Conservation (phyloP, 1,139 yeast genomes). For the Sugiyamaella paludigena region DNA sequence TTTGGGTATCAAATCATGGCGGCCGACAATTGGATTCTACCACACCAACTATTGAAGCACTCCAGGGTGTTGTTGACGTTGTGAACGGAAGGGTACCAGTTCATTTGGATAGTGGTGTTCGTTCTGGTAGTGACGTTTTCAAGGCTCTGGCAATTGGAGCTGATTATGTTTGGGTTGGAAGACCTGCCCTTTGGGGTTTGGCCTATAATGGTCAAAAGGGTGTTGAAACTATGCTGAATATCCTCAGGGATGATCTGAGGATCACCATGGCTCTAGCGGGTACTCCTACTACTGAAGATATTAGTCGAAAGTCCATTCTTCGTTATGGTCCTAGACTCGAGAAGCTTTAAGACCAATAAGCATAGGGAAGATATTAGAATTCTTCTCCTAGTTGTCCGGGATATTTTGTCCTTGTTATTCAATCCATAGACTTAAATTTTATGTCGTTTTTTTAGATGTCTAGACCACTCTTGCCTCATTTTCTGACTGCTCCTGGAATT, state of each 20-base stretch:
- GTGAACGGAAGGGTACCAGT: conserved; percentile 50
- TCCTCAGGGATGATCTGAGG: conserved; percentile 33
- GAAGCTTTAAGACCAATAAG: conserved; percentile 15
- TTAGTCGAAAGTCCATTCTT: conserved; percentile 21
- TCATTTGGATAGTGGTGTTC: conserved; percentile 62
- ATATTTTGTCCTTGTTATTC: too few species aligned
- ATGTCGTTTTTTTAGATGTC: background rate
- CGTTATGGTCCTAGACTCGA: conserved; percentile 25
- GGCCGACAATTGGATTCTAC: conserved; percentile 64
- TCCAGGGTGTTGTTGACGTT: conserved; percentile 56
- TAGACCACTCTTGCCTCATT: too few species aligned
- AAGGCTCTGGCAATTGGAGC: conserved; percentile 69
- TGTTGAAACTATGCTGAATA: conserved; percentile 38
- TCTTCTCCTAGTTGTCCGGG: background rate
- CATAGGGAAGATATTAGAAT: background rate
- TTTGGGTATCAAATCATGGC: conserved; percentile 63
- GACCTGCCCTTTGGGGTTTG: conserved; percentile 67
- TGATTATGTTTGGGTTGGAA: conserved; percentile 63
- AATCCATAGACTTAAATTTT: background rate
- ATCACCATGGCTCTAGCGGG: conserved; percentile 34
- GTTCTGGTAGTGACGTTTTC: conserved; percentile 60
- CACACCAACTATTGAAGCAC: conserved; percentile 57
- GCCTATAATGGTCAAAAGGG: conserved; percentile 63
- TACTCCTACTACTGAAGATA: conserved; percentile 21
- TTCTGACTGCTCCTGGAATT: too few species aligned